Conservation (phyloP, 225 moss, liverwort and hornwort species). For the Bryum argenteum region DNA sequence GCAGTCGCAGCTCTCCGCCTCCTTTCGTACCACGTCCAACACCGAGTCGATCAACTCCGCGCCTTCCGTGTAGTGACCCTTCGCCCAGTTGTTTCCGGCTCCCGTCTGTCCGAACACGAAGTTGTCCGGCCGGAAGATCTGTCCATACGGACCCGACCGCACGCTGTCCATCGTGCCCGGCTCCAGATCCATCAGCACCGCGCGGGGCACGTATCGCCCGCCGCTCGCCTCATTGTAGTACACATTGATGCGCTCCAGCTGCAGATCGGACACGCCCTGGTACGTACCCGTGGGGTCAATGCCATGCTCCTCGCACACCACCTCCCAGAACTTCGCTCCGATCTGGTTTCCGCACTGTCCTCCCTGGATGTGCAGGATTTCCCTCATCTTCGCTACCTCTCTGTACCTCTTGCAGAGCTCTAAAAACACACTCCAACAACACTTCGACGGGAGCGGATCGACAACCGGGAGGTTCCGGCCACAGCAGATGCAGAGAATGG, state of each 20-base stretch:
- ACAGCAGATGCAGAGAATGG: neutral
- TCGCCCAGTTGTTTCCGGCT: conserved; percentile 58
- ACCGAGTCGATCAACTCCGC: conserved; percentile 59
- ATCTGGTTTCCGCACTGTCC: conserved; percentile 64
- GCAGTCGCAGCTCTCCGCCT: conserved; percentile 61
- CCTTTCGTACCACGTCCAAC: conserved; percentile 55
- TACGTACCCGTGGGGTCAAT: conserved; percentile 57
- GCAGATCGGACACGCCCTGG: conserved; percentile 55
- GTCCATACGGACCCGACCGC: conserved; percentile 50
- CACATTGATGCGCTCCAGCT: conserved; percentile 60
- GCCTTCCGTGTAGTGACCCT: conserved; percentile 58
- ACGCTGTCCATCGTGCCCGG: conserved; percentile 63
- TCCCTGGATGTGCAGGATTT: conserved; percentile 55
- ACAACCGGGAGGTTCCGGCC: neutral
- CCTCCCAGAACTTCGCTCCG: conserved; percentile 59
- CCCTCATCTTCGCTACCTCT: conserved; percentile 38
- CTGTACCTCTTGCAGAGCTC: neutral
- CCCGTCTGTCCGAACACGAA: conserved; percentile 60
- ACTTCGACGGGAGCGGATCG: too few relatives aligned
- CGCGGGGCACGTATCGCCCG: conserved; percentile 52
- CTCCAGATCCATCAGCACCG: conserved; percentile 62
- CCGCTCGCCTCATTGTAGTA: conserved; percentile 62
- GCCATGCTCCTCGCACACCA: conserved; percentile 62
- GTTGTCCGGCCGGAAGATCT: conserved; percentile 59
- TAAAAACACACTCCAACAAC: neutral